Conservation (phyloP, 106 monocot genomes). For the Amphibolis antarctica region DNA sequence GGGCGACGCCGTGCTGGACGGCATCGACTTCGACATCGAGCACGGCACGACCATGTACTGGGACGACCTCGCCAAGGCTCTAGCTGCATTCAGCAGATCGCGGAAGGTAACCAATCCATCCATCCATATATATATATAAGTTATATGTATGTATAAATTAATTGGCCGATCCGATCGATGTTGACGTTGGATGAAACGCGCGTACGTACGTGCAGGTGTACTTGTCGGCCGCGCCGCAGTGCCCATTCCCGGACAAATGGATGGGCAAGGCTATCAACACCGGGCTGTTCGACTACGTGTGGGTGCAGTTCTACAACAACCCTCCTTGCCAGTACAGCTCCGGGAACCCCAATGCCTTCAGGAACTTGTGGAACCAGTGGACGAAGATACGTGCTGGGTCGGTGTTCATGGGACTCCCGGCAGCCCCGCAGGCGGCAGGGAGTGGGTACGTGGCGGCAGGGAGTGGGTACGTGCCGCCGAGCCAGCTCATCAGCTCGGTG, state of each 20-base stretch:
- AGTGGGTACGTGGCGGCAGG: too few species aligned
- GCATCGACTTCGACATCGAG: too few species aligned
- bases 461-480: constrained; percentile 3
- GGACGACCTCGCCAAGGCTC: too few species aligned
- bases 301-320: constrained; percentile 27
- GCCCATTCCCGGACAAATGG: constrained; percentile 13
- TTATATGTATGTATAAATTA: too few species aligned
- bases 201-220: too few species aligned
- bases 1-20: too few species aligned
- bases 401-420: constrained; percentile 15
- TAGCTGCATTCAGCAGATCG: too few species aligned
- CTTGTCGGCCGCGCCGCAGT: constrained; percentile 18
- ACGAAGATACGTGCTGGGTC: constrained; percentile 3
- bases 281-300: constrained; percentile 20
- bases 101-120: too few species aligned
- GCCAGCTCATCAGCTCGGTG: constrained; percentile 7
- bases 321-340: constrained; percentile 10
- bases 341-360: not conserved
- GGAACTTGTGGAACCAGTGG: constrained; percentile 11
- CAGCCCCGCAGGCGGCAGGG: constrained; percentile 3
- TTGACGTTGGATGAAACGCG: too few species aligned
- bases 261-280: constrained; percentile 2
- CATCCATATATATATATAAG: too few species aligned
- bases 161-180: too few species aligned
- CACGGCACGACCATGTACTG: too few species aligned